Evolutionary conservation across 2,329 filamentous ascomycete species (phyloP).

Genomic region (Davidsoniella neocaledoniae): DNA sequence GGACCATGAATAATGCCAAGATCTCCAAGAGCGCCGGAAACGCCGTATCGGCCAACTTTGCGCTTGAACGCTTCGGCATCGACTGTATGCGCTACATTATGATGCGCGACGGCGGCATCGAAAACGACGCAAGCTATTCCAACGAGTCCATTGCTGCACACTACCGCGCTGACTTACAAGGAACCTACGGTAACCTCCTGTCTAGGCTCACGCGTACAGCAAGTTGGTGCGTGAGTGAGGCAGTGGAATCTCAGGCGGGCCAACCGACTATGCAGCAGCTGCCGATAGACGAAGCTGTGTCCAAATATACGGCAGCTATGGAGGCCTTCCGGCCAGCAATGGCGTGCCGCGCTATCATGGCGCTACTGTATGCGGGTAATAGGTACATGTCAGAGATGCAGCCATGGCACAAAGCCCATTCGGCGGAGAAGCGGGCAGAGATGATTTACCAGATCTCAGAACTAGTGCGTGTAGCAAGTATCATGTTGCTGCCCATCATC

Average conservation of each 20-base stretch:
- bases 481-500: slow-evolving; percentile 83
- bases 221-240: slow-evolving; percentile 48
- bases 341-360: slow-evolving; percentile 11
- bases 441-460: slow-evolving; percentile 59
- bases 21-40: slow-evolving; percentile 96
- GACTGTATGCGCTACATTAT: slow-evolving; percentile 86
- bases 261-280: not conserved
- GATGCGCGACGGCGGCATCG: slow-evolving; percentile 59
- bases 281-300: slow-evolving; percentile 9
- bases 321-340: slow-evolving; percentile 9
- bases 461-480: slow-evolving; percentile 59
- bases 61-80: slow-evolving; percentile 72
- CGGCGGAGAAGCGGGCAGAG: slow-evolving; percentile 24
- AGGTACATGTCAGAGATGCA: slow-evolving; percentile 37
- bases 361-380: slow-evolving; percentile 18
- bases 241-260: slow-evolving; percentile 24
- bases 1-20: slow-evolving; percentile 80
- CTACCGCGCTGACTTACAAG: slow-evolving; percentile 66
- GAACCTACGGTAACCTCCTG: slow-evolving; percentile 64
- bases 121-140: slow-evolving; percentile 67
- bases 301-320: slow-evolving; percentile 10
- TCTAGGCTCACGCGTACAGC: slow-evolving; percentile 52
- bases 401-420: slow-evolving; percentile 46
- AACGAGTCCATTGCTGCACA: slow-evolving; percentile 57
- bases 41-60: slow-evolving; percentile 86